Evolutionary conservation across 768 basidiomycete species (phyloP), one percentile per base, ranked within the genome.

Genomic region (Auriculariales sp.): DNA sequence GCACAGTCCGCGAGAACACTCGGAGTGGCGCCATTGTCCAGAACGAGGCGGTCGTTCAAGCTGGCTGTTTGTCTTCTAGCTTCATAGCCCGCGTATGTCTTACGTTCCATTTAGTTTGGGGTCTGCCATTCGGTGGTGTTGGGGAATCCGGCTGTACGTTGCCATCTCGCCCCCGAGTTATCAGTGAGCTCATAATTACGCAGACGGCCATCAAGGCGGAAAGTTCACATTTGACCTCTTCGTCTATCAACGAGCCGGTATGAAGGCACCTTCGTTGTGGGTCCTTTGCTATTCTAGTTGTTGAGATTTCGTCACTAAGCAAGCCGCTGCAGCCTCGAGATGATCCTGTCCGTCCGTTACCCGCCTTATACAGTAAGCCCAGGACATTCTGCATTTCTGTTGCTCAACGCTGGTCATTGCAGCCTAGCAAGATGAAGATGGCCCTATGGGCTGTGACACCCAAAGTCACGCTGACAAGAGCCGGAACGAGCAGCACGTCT

Each of bases 141-240:
- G 85, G 85, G 2, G 65, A 71, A 3, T 83, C 81, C 56, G 86
- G 86, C 62, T 73, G 85, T 86, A 61, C 55, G 81, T 59, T 3
- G 17, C 15, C 32, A 45, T 49, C 49, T 49, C 31, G 45, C 31
- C n/a, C 47, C 36, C 36, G 15, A 6, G 45, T 25, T 19, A 30
- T 4, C 6, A 29, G n/a, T 24, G 2, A 36, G 24, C n/a, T 3
- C 47, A 31, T 33, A 39, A 45, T 46, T 45, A 2, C 32, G 35
- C 11, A 82, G 85, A 69, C 51, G 80, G 88, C 11, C 68, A 71
- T 49, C 78, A 83, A 58, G 78, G 79, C 3, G 82, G 87, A 30
- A 87, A 87, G 58, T 82, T 68, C 57, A 66, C 70, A 3, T 91
- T 90, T 55, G 82, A 87, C 52, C 67, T 73, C 58, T 91, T 92